Evolutionary conservation across 208 protist species (phyloP).

Genomic region (Leishmania gerbilli): DNA sequence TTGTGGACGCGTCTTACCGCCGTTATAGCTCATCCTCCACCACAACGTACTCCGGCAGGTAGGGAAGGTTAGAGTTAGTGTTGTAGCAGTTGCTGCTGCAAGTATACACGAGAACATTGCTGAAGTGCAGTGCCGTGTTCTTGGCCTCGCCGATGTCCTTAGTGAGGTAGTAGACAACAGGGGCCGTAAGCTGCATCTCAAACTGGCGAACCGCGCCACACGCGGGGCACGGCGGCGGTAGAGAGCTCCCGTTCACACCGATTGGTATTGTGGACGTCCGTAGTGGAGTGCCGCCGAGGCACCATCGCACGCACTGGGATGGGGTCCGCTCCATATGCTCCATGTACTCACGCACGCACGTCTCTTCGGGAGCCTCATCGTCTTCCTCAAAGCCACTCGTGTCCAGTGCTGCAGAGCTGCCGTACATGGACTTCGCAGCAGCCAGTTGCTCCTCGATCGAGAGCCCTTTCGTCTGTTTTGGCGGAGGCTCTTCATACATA

Average conservation of each 20-base stretch:
- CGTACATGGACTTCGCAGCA: slow-evolving; percentile 52
- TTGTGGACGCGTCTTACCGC: background rate
- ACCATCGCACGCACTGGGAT: slow-evolving; percentile 89
- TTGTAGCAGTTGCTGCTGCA: slow-evolving; percentile 74
- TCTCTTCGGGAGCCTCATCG: slow-evolving; percentile 68
- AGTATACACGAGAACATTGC: slow-evolving; percentile 82
- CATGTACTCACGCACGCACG: slow-evolving; percentile 77
- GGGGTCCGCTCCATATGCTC: slow-evolving; percentile 63
- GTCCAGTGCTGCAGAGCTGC: slow-evolving; percentile 57
- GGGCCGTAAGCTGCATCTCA: slow-evolving; percentile 86
- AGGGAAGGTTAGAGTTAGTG: slow-evolving; percentile 33
- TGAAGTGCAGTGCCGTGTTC: slow-evolving; percentile 76
- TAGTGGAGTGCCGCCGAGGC: slow-evolving; percentile 63
- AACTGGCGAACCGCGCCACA: slow-evolving; percentile 66
- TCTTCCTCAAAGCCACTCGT: slow-evolving; percentile 71
- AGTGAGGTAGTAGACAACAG: slow-evolving; percentile 82
- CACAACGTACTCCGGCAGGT: slow-evolving; percentile 66
- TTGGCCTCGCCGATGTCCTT: slow-evolving; percentile 54
- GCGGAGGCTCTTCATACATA: slow-evolving; percentile 62
- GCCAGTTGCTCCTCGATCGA: slow-evolving; percentile 59
- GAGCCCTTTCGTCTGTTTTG: slow-evolving; percentile 33
- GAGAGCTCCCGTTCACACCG: slow-evolving; percentile 10
- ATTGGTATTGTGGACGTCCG: slow-evolving; percentile 41
- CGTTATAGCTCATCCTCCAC: slow-evolving; percentile 81
- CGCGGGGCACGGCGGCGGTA: slow-evolving; percentile 49